Evolutionary conservation across 2,329 filamentous ascomycete genomes (phyloP), one percentile per base, ranked within the genome.

Genomic region (Neonectria faginata): DNA sequence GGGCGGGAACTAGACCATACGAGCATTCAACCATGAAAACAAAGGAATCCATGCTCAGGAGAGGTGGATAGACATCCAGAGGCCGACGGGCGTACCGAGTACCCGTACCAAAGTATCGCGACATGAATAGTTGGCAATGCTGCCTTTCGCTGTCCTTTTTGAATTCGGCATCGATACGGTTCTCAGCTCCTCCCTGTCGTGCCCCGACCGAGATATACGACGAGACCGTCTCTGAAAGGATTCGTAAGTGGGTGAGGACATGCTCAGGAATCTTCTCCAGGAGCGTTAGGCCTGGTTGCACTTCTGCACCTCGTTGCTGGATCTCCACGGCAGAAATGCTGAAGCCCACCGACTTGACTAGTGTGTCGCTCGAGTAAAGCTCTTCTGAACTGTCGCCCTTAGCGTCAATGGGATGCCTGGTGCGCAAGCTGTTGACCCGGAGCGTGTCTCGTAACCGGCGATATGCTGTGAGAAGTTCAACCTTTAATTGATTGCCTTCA

Each of bases 291-390:
- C 92, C 91, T 51, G 88, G 86, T 68, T 91, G 88, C 22, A 89
- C 89, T 71, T 93, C 91, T 3, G 93, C 84, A 7, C 96, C 96
- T 71, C 96, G 91, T 77, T 97, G 94, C 67, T 94, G 91, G 69
- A 98, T 97, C 79, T 99, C 96, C 4, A 92, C 89, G 0, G 94
- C 90, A 9, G 94, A 91, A 63, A 99, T 94, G 0, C 94, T 95
- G 76, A 90, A 93, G 2, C 93, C 95, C 14, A 97, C 88, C 2
- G 89, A 83, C 62, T 85, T 84, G 14, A 89, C 86, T 11, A 94
- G 78, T 1, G 86, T 85, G 71, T 92, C 89, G 62, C 85, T 86
- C 22, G 78, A 80, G 60, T 79, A 80, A 5, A 90, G 76, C 60
- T 87, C 82, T 54, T 84, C 81, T 16, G 74, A 72, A 42, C 73